phyloP scores from a whole-genome alignment of 140 eudicot species.

The Oenanthe javanica region DNA sequence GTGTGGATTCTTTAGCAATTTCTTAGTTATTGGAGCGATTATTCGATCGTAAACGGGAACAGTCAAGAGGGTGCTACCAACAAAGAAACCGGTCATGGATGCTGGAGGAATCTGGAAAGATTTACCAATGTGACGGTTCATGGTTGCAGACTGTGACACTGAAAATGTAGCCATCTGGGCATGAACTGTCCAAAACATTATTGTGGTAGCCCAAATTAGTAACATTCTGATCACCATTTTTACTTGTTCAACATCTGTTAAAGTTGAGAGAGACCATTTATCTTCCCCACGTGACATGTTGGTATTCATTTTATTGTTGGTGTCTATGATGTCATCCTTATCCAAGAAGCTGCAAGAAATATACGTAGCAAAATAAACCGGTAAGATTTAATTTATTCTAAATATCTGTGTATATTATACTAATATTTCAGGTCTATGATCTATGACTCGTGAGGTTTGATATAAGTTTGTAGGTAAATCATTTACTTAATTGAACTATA shows the following conservation, averaged over 20 bases:
- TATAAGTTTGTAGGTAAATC: not conserved
- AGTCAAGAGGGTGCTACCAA: constrained; percentile 45
- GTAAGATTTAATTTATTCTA: not conserved
- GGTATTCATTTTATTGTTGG: constrained; percentile 8
- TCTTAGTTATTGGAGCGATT: constrained; percentile 35
- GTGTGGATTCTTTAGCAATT: constrained; percentile 43
- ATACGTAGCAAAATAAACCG: not conserved
- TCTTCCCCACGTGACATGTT: constrained; percentile 11
- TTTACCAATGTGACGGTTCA: constrained; percentile 53
- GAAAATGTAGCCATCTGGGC: constrained; percentile 76
- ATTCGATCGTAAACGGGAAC: constrained; percentile 48
- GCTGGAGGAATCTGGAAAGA: constrained; percentile 63
- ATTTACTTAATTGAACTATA: not conserved
- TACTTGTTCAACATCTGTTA: constrained; percentile 66
- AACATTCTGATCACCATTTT: constrained; percentile 54
- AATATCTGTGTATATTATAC: no score
- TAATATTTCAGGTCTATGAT: no score
- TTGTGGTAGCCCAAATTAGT: constrained; percentile 69
- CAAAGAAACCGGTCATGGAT: constrained; percentile 58
- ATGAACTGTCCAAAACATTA: constrained; percentile 64
- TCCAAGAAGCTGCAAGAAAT: constrained; percentile 48
- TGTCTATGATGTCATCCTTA: constrained; percentile 53
- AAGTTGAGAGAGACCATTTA: constrained; percentile 53
- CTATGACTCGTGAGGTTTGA: not conserved
- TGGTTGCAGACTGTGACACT: constrained; percentile 61